These are phyloP conservation scores for Endocalyx cinctus DNA, from an alignment of 2,329 filamentous ascomycete genomes.

Conservation along the genomic window DNA sequence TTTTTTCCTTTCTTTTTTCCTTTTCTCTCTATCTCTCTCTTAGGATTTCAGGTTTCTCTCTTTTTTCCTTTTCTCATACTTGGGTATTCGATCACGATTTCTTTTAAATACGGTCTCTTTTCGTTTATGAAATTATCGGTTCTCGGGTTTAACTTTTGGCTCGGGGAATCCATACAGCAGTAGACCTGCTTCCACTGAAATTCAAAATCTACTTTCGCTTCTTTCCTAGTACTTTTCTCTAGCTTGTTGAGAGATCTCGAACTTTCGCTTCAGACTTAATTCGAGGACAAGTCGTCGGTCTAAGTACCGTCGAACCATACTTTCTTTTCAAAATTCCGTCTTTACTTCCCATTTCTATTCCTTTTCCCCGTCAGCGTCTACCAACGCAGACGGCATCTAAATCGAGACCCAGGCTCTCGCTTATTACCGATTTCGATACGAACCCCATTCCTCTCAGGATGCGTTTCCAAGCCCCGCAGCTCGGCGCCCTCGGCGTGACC, in stretches of 20 bases:
- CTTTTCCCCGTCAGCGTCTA: slow-evolving; percentile 37
- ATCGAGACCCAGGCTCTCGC: slow-evolving; percentile 35
- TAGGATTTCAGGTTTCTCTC: slow-evolving; percentile 15
- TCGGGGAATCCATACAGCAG: too few relatives aligned
- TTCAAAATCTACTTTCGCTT: too few relatives aligned
- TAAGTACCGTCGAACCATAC: slow-evolving; percentile 12
- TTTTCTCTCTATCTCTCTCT: slow-evolving; percentile 21
- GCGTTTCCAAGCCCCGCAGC: slow-evolving; percentile 42
- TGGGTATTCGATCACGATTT: slow-evolving; percentile 10
- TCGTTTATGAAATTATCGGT: too few relatives aligned
- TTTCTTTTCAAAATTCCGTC: slow-evolving; percentile 7
- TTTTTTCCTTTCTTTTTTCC: slow-evolving; percentile 19
- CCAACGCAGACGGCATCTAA: slow-evolving; percentile 34
- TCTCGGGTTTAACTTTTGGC: too few relatives aligned
- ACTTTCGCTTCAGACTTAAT: not conserved
- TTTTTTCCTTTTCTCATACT: slow-evolving; percentile 12
- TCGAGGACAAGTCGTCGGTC: slow-evolving; percentile 11
- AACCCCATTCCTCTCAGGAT: slow-evolving; percentile 34
- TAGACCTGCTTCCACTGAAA: too few relatives aligned
- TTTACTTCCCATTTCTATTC: slow-evolving; percentile 23
- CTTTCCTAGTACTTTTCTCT: too few relatives aligned
- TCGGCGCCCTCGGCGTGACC: slow-evolving; percentile 71
- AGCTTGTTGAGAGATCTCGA: too few relatives aligned
- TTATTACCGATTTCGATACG: slow-evolving; percentile 32
- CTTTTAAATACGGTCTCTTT: slow-evolving; percentile 17